Percentiles rank a stretch among this genome's conserved stretches.
phyloP scores from a whole-genome alignment of 768 basidiomycete genomes.

The Mycena capillaripes region DNA sequence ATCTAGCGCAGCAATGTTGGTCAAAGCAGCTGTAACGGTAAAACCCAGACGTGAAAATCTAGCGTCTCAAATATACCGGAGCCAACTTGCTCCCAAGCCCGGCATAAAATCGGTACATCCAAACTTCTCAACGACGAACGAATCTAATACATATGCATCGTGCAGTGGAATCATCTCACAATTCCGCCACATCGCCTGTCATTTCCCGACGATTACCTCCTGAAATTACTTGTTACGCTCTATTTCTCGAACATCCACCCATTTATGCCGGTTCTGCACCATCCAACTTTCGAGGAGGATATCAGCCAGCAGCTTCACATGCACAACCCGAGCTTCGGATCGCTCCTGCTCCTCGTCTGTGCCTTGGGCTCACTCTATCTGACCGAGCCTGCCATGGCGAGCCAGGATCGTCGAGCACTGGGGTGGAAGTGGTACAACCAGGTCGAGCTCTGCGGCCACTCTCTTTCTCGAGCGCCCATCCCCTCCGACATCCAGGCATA shows the following conservation, averaged over 20 bases:
- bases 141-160: too few relatives aligned
- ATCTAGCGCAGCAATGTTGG: constrained; percentile 4
- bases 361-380: neutral
- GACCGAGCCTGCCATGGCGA: neutral
- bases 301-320: neutral
- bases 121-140: neutral
- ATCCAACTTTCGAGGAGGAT: neutral
- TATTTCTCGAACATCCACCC: neutral
- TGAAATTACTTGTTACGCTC: neutral
- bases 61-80: neutral
- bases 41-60: neutral
- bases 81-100: neutral
- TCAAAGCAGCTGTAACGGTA: neutral
- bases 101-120: neutral
- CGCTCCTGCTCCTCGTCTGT: neutral
- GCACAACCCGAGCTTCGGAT: neutral
- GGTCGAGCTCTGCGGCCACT: neutral
- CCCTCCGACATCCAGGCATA: neutral
- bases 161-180: neutral
- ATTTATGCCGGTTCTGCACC: neutral
- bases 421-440: neutral
- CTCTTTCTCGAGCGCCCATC: neutral
- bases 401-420: neutral
- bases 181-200: neutral
- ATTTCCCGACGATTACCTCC: neutral